A percentile compares a stretch with the other conserved stretches of the same genome.
These are phyloP conservation scores for Coleophoma cylindrospora DNA, from an alignment of 2,329 filamentous ascomycete species.

Conservation along the genomic window DNA sequence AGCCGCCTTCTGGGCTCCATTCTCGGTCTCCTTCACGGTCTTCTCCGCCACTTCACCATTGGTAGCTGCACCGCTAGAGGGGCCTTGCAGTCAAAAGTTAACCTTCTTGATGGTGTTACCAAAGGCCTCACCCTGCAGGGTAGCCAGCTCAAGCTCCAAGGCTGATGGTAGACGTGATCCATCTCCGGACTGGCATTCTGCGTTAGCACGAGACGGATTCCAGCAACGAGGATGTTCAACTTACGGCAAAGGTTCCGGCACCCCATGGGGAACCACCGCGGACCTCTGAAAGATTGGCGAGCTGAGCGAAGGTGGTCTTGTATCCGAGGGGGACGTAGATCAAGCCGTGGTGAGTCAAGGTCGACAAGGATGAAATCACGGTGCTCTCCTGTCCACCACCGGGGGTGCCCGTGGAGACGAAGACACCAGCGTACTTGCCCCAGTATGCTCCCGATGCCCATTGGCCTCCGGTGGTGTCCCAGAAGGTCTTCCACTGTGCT, in stretches of 20 bases:
- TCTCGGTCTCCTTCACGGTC: conserved; percentile 8
- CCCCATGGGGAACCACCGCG: conserved; percentile 90
- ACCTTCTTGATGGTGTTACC: conserved; percentile 71
- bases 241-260: conserved; percentile 80
- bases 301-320: conserved; percentile 66
- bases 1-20: conserved; percentile 22
- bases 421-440: conserved; percentile 89
- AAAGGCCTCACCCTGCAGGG: conserved; percentile 79
- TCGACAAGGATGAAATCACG: conserved; percentile 74
- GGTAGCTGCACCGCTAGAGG: conserved; percentile 41
- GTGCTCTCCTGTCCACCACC: conserved; percentile 96
- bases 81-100: conserved; percentile 72
- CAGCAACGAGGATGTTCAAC: conserved; percentile 20
- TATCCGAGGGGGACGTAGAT: conserved; percentile 96
- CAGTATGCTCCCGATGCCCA: conserved; percentile 73
- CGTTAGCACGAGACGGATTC: background rate
- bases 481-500: conserved; percentile 84
- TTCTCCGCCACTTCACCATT: conserved; percentile 1
- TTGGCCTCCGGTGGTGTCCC: conserved; percentile 83
- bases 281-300: conserved; percentile 71
- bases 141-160: conserved; percentile 75
- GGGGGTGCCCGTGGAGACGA: conserved; percentile 77
- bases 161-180: conserved; percentile 76
- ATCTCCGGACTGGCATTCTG: conserved; percentile 46
- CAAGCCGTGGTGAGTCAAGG: conserved; percentile 87